Percentiles rank a stretch among this genome's conserved stretches.
phyloP scores from a whole-genome alignment of 2,329 filamentous ascomycete genomes.

The Nemania sp. region DNA sequence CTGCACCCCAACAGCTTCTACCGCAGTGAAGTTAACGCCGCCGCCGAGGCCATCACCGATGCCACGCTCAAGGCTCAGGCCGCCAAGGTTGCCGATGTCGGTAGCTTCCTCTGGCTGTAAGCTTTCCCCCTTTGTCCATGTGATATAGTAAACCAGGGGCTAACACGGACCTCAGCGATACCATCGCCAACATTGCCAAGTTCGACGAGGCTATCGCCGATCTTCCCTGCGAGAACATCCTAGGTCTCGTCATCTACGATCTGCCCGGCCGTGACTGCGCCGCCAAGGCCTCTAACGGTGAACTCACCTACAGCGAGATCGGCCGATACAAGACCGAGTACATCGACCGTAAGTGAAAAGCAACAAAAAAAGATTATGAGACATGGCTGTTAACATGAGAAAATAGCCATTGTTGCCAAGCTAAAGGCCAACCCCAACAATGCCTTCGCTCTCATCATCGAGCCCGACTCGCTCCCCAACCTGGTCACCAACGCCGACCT shows the following conservation, averaged over 20 bases:
- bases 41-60: conserved; percentile 34
- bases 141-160: neutral
- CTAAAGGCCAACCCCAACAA: conserved; percentile 51
- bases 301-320: conserved; percentile 55
- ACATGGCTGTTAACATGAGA: neutral
- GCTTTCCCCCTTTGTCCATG: conserved; percentile 24
- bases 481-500: conserved; percentile 60
- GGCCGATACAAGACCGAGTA: conserved; percentile 57
- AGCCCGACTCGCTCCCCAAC: conserved; percentile 63
- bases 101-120: conserved; percentile 59
- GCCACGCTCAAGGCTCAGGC: conserved; percentile 59
- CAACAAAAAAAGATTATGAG: neutral
- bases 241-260: conserved; percentile 59
- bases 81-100: conserved; percentile 55
- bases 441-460: conserved; percentile 51
- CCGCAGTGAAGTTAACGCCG: conserved; percentile 35
- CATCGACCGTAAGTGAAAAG: conserved; percentile 48
- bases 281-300: conserved; percentile 61
- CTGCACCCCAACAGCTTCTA: conserved; percentile 41
- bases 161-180: conserved; percentile 46
- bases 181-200: conserved; percentile 53
- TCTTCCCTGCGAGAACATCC: conserved; percentile 46
- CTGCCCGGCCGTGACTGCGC: conserved; percentile 63
- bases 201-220: conserved; percentile 52
- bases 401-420: conserved; percentile 45